A percentile compares a stretch with the other conserved stretches of the same genome.
These are phyloP conservation scores for Boletus semigastroideus DNA, from an alignment of 1,284 basidiomycete species.

Conservation along the genomic window DNA sequence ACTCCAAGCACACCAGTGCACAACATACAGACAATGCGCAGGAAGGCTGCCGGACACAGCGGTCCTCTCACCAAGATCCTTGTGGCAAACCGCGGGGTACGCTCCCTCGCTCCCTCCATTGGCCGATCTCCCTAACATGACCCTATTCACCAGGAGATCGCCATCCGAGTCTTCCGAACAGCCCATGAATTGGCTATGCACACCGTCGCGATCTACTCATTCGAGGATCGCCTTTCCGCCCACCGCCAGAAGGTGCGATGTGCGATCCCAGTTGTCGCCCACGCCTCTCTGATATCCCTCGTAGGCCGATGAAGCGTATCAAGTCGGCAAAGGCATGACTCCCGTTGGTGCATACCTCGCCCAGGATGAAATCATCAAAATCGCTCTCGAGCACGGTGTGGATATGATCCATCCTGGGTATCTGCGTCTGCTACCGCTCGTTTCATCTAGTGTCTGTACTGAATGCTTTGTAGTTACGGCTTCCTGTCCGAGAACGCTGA, in stretches of 20 bases:
- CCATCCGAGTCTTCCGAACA: conserved; percentile 97
- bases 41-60: conserved; percentile 88
- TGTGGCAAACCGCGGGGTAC: conserved; percentile 93
- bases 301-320: conserved; percentile 97
- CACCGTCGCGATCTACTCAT: conserved; percentile 98
- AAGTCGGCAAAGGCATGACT: conserved; percentile 93
- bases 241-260: conserved; percentile 91
- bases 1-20: conserved; percentile 79
- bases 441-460: background rate
- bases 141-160: conserved; percentile 79
- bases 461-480: conserved; percentile 68
- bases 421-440: conserved; percentile 10
- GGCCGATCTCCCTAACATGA: conserved; percentile 4
- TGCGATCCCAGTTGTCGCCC: conserved; percentile 21
- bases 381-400: conserved; percentile 94
- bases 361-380: conserved; percentile 95
- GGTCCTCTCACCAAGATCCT: conserved; percentile 92
- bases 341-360: conserved; percentile 97
- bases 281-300: conserved; percentile 45
- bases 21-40: conserved; percentile 88
- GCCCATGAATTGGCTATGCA: conserved; percentile 99
- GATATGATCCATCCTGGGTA: conserved; percentile 99
- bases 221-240: conserved; percentile 94
- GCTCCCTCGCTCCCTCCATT: conserved; percentile 29
- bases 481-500: conserved; percentile 97